Base-by-base conservation (phyloP, 2,329 filamentous ascomycete genomes). In the Fusarium verticillioides region DNA sequence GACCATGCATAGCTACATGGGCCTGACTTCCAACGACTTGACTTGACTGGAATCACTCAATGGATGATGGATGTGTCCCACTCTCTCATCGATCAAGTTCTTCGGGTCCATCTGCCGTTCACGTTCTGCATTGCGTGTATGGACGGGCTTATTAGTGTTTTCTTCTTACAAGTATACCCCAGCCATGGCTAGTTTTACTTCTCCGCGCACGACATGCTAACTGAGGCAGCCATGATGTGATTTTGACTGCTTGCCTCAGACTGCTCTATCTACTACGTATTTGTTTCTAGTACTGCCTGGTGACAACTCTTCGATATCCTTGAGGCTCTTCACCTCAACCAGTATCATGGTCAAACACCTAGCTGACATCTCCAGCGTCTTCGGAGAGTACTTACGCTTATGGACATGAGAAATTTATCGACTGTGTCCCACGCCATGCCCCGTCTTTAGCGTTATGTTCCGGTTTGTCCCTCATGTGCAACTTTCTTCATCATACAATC, bases 401-500 rank as follows among this genome's bases (percentile, higher is more conserved):
- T 37, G 46, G 37, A 23, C 32, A 59, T 72, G 65, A 69, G 74
- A 56, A 74, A 69, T 66, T 73, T 65, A 58, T 70, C 59, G 32
- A 50, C 44, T 47, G 37, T 42, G 36, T 54, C 58, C 56, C 72
- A 69, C 58, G 37, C 63, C 23, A 58, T 56, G 60, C 60, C 26
- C 40, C 50, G 44, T 60, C 52, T 60, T 62, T 69, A 72, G 68
- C 70, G 60, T 66, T 60, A 50, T 46, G 15, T 57, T 64, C 75
- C 73, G 75, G 75, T 69, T 76, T 77, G 66, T 76, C 59, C 75
- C 72, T 76, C 66, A 28, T 50, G 69, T 66, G 62, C 63, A 61
- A 47, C 65, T 66, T 54, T 68, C 62, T 57, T 57, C 49, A 28
- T 54, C 50, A 54, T 59, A 36, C 60, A 62, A 50, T 43, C 54